Base-by-base conservation (phyloP, 768 basidiomycete genomes). In the Tricholoma flavovirens region DNA sequence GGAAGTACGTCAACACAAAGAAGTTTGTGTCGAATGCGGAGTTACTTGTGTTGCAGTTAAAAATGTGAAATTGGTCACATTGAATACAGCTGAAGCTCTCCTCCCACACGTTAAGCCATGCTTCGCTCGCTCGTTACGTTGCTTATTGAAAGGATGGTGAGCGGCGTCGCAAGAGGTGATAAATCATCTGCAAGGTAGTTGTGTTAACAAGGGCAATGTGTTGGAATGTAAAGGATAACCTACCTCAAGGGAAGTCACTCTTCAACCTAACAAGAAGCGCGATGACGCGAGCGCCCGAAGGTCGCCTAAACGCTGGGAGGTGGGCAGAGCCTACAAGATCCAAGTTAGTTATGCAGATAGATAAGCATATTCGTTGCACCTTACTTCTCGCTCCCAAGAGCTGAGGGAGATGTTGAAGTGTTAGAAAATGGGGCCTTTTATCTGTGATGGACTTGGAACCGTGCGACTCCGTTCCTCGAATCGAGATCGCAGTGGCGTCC, bases 121-220 rank as follows among this genome's bases (percentile, higher is more conserved):
- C 85, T 84, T 84, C 78, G 83, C 77, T 73, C 79, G 79, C 78
- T 82, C 83, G 83, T 79, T 83, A 81, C 83, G 76, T 82, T 80
- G 83, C 79, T 82, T 86, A 73, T 83, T 86, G 83, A 58, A 73
- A 77, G 82, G 83, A 76, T 81, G 84, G 66, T 66, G 75, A 83
- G 78, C 67, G 77, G 75, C 73, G 78, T 86, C 85, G 67, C 74
- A 71, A 55, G 62, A 69, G 72, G 60, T 15, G 38, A 19, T 26
- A 63, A 63, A 71, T 60, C 57, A 58, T 61, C 64, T 71, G 62
- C 50, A 57, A 46, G 10, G 53, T 32, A 11, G 10, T 49, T 42
- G 56, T 46, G 59, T 57, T 56, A 59, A 53, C 51, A 24, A 43
- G 48, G 6, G 17, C 56, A 40, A 46, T 53, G n/a, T 46, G 26